These are phyloP conservation scores for Orychophragmus violaceus DNA, from an alignment of 345 rosid species.

Conservation along the genomic window DNA sequence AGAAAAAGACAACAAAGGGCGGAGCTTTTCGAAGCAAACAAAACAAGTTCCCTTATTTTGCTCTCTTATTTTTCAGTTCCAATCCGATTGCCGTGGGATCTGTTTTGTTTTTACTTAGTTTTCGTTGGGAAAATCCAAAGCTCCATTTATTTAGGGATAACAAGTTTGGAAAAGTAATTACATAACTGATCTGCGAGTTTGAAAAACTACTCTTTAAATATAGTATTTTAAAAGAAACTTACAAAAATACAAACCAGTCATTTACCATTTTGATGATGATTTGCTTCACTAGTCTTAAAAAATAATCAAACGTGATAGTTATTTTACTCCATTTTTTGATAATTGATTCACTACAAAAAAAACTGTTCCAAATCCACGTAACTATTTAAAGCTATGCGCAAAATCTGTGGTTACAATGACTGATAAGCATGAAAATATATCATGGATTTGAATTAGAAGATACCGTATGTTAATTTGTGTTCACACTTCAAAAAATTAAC, in stretches of 20 bases:
- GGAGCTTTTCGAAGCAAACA: slow-evolving; percentile 26
- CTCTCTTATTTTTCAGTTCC: slow-evolving; percentile 33
- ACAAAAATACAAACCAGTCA: not conserved
- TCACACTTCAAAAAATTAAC: no score
- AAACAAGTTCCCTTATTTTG: slow-evolving; percentile 16
- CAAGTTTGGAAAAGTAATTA: not conserved
- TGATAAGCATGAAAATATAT: no score
- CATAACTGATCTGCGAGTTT: not conserved
- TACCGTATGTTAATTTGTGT: no score
- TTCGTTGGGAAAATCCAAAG: slow-evolving; percentile 21
- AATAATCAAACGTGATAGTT: not conserved
- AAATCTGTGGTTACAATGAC: no score
- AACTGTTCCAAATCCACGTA: no score
- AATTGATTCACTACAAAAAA: no score
- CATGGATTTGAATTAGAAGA: no score
- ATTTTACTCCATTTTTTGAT: not conserved
- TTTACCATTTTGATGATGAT: not conserved
- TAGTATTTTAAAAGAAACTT: not conserved
- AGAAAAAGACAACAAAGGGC: slow-evolving; percentile 2
- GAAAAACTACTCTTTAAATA: not conserved
- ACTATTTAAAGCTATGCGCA: no score
- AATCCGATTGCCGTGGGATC: slow-evolving; percentile 36
- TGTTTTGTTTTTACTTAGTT: slow-evolving; percentile 23
- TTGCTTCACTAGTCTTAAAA: not conserved
- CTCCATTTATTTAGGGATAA: not conserved